Percentiles rank a stretch among this genome's conserved stretches.
Conservation (phyloP, 805 yeast genomes). For the Pichia membranifaciens region DNA sequence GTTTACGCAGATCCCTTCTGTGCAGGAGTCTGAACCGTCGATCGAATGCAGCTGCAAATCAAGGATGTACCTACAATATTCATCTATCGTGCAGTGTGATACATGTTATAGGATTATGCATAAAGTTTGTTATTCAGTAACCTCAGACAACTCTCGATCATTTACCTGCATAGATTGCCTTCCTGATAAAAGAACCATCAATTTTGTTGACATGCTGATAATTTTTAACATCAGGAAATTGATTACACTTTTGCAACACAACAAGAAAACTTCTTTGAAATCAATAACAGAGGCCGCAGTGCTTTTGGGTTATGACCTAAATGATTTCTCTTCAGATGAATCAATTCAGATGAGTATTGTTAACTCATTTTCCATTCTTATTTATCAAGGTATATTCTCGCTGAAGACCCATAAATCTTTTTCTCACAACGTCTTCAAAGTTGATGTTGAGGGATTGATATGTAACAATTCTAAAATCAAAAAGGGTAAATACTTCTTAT, state of each 20-base stretch:
- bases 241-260: slow-evolving; percentile 8
- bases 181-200: not conserved
- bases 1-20: slow-evolving; percentile 11
- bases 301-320: slow-evolving; percentile 6
- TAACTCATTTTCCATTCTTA: slow-evolving; percentile 19
- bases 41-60: slow-evolving; percentile 22
- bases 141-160: not conserved
- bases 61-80: slow-evolving; percentile 6
- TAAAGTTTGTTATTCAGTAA: slow-evolving; percentile 18
- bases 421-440: slow-evolving; percentile 12
- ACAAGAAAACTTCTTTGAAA: slow-evolving; percentile 2
- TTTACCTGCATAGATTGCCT: slow-evolving; percentile 20
- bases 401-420: slow-evolving; percentile 12
- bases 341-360: slow-evolving; percentile 8
- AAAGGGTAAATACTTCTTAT: slow-evolving; percentile 16
- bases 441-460: slow-evolving; percentile 15
- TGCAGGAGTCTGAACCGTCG: not conserved
- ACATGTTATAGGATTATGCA: slow-evolving; percentile 18
- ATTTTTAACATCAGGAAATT: slow-evolving; percentile 21
- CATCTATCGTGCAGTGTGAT: slow-evolving; percentile 17
- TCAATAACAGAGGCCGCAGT: slow-evolving; percentile 6
- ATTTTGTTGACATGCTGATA: slow-evolving; percentile 14
- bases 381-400: slow-evolving; percentile 16
- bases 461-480: slow-evolving; percentile 13
- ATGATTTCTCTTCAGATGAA: not conserved